Conservation (phyloP, 495 filamentous ascomycete species). For the Penicillium crystallinum region DNA sequence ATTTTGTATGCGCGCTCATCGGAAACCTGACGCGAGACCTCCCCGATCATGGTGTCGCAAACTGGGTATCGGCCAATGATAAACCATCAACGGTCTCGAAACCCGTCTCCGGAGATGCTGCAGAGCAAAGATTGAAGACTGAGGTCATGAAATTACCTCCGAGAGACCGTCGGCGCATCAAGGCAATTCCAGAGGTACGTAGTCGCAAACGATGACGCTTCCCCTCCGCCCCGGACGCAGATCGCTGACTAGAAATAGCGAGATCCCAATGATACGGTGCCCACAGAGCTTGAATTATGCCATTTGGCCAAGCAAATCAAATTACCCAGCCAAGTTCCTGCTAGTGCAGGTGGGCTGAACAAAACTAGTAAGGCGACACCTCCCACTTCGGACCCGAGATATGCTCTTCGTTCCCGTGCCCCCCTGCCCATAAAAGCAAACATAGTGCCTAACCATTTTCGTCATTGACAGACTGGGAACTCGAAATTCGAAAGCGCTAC, state of each 20-base stretch:
- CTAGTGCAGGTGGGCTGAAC: conserved; percentile 75
- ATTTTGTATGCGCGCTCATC: conserved; percentile 78
- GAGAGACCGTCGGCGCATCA: conserved; percentile 80
- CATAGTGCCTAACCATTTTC: conserved; percentile 16
- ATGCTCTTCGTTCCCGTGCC: conserved; percentile 5
- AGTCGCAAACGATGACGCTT: neutral
- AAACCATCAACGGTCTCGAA: conserved; percentile 80
- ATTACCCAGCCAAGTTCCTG: conserved; percentile 66
- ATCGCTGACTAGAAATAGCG: conserved; percentile 39
- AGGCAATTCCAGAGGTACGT: conserved; percentile 62
- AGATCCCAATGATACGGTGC: conserved; percentile 58
- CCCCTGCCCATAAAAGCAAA: neutral
- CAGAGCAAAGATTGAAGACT: conserved; percentile 82
- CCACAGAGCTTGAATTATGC: conserved; percentile 63
- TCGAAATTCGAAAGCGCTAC: conserved; percentile 91
- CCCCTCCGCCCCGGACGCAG: neutral
- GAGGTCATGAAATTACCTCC: conserved; percentile 91
- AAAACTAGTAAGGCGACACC: conserved; percentile 71
- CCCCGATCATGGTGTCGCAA: conserved; percentile 86
- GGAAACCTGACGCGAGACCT: conserved; percentile 83
- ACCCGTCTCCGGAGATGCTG: conserved; percentile 79
- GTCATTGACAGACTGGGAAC: conserved; percentile 62
- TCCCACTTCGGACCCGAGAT: neutral
- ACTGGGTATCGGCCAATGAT: conserved; percentile 93
- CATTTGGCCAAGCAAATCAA: conserved; percentile 62